Percentiles rank a stretch among this genome's conserved stretches.
phyloP scores from a whole-genome alignment of 805 yeast species.

The Cyberlindnera veronae region DNA sequence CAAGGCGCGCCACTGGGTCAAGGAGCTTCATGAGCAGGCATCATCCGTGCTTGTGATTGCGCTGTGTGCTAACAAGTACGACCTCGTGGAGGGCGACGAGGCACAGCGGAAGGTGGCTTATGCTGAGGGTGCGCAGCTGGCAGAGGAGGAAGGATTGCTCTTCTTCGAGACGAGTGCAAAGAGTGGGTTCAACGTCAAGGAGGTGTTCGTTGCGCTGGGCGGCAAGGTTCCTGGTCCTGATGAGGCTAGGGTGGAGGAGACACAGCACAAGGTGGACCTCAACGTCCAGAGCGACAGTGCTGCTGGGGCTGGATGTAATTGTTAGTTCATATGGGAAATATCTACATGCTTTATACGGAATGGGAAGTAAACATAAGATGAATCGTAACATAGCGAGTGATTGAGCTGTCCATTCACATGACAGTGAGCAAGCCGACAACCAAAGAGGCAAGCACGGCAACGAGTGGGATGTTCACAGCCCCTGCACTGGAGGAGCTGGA shows the following conservation, averaged over 20 bases:
- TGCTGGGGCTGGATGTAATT: constrained; percentile 30
- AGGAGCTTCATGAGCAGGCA: constrained; percentile 93
- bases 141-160: constrained; percentile 85
- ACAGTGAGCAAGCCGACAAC: not conserved
- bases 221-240: constrained; percentile 61
- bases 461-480: not conserved
- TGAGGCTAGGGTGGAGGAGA: constrained; percentile 22
- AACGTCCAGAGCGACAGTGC: constrained; percentile 31
- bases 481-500: not conserved
- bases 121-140: constrained; percentile 83
- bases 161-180: constrained; percentile 96
- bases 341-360: not conserved
- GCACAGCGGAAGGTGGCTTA: constrained; percentile 70
- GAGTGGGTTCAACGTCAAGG: constrained; percentile 82
- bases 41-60: constrained; percentile 90
- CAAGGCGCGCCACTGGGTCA: constrained; percentile 98
- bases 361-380: not conserved
- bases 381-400: not conserved
- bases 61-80: constrained; percentile 89
- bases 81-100: constrained; percentile 59
- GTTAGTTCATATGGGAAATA: constrained; percentile 18
- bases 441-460: constrained; percentile 1
- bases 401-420: not conserved
- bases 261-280: constrained; percentile 30
- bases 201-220: constrained; percentile 88